Percentiles rank a stretch among this genome's conserved stretches.
Evolutionary conservation across 768 basidiomycete genomes (phyloP).

Genomic region (Suillus subluteus): DNA sequence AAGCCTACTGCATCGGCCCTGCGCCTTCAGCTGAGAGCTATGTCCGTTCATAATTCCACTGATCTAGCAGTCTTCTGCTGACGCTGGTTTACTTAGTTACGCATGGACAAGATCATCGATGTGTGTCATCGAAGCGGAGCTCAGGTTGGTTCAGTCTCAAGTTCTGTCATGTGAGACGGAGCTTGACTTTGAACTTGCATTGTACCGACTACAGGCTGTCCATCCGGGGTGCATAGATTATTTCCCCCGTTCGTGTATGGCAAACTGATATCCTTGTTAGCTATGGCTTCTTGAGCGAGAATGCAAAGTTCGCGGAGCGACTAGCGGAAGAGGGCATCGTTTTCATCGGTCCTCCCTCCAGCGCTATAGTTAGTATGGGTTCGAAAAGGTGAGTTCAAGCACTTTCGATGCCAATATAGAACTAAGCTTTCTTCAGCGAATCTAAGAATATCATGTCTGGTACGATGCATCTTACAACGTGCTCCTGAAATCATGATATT

Average conservation of each 20-base stretch:
- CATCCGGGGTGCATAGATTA: conserved; percentile 74
- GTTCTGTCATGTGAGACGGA: background rate
- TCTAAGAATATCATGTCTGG: conserved; percentile 94
- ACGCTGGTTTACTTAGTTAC: conserved; percentile 51
- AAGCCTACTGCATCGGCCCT: conserved; percentile 93
- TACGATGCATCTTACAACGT: conserved; percentile 34
- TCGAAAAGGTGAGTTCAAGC: conserved; percentile 74
- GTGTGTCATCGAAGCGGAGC: conserved; percentile 82
- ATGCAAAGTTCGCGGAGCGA: conserved; percentile 75
- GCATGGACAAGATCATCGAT: conserved; percentile 87
- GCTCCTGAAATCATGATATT: conserved; percentile 12
- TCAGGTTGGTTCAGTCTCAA: conserved; percentile 54
- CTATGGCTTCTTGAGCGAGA: conserved; percentile 93
- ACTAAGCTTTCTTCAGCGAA: conserved; percentile 53
- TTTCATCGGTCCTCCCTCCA: conserved; percentile 89
- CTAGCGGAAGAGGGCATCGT: conserved; percentile 80
- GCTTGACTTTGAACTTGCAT: conserved; percentile 6
- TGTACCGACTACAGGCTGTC: conserved; percentile 61
- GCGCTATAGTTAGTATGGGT: conserved; percentile 92
- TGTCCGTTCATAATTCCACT: conserved; percentile 49
- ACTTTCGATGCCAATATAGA: background rate
- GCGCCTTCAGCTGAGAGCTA: conserved; percentile 89
- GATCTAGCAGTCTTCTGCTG: background rate
- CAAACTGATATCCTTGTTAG: conserved; percentile 36
- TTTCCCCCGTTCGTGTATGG: background rate